These are phyloP conservation scores for Malania oleifera DNA, from an alignment of 164 flowering plant species.

Conservation along the genomic window DNA sequence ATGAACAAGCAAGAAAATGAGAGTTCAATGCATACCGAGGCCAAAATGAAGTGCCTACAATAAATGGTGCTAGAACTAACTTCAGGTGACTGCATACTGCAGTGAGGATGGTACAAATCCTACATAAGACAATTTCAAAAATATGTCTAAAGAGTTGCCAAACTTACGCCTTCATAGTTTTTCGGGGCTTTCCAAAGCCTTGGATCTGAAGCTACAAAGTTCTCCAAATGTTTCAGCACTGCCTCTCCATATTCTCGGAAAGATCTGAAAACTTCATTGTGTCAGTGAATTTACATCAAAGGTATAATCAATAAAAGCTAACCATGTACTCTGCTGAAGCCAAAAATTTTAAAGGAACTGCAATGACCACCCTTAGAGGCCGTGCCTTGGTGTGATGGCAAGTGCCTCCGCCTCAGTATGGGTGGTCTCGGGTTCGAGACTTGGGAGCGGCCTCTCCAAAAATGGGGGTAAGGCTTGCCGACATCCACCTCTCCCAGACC, in stretches of 20 bases:
- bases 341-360: no score
- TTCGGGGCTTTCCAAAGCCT: constrained; percentile 83
- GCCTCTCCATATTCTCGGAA: constrained; percentile 96
- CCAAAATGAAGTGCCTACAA: background rate
- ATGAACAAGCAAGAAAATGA: background rate
- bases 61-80: background rate
- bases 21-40: background rate
- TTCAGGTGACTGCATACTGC: no score
- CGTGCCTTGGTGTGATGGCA: no score
- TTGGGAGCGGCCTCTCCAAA: no score
- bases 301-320: background rate
- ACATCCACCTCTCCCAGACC: no score
- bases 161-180: constrained; percentile 93
- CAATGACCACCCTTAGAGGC: no score
- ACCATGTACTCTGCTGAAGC: background rate
- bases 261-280: constrained; percentile 40
- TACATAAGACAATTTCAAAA: background rate
- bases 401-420: no score
- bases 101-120: background rate
- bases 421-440: no score
- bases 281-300: constrained; percentile 6
- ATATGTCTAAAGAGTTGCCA: background rate
- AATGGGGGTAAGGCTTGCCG: no score
- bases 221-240: constrained; percentile 72
- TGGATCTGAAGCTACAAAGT: constrained; percentile 44